These are phyloP conservation scores for Tylopilus subfusipes DNA, from an alignment of 768 basidiomycete genomes.

Conservation along the genomic window DNA sequence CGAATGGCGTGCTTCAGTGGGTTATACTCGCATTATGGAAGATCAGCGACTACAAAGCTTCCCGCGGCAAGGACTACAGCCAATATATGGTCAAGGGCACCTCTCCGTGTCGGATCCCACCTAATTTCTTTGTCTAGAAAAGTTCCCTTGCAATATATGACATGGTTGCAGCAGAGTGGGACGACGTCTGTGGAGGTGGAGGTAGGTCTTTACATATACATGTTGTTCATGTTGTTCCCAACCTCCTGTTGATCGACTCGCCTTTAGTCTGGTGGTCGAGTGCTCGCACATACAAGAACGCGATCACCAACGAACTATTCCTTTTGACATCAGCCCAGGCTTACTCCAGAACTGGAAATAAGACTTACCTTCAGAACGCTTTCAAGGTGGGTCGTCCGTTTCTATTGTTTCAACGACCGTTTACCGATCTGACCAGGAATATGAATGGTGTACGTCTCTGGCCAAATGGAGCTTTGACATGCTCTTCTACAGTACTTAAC, in stretches of 20 bases:
- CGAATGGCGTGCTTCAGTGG: conserved; percentile 38
- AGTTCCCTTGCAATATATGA: conserved; percentile 48
- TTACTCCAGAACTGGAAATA: conserved; percentile 36
- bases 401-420: background rate
- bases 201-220: conserved; percentile 25
- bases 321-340: conserved; percentile 48
- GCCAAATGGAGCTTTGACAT: background rate
- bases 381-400: conserved; percentile 32
- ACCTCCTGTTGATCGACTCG: background rate
- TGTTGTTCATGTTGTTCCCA: background rate
- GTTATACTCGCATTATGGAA: conserved; percentile 56
- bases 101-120: conserved; percentile 28
- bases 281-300: conserved; percentile 55
- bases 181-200: conserved; percentile 49
- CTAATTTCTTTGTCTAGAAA: conserved; percentile 32
- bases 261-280: conserved; percentile 54
- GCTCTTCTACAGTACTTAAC: conserved; percentile 17
- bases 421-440: conserved; percentile 14
- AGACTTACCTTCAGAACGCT: conserved; percentile 47
- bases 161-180: conserved; percentile 50
- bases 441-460: conserved; percentile 28
- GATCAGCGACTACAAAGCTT: conserved; percentile 49
- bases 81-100: conserved; percentile 19
- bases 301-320: conserved; percentile 59
- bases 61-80: conserved; percentile 31